Conservation (phyloP, 805 yeast genomes). For the Spathaspora sp. region DNA sequence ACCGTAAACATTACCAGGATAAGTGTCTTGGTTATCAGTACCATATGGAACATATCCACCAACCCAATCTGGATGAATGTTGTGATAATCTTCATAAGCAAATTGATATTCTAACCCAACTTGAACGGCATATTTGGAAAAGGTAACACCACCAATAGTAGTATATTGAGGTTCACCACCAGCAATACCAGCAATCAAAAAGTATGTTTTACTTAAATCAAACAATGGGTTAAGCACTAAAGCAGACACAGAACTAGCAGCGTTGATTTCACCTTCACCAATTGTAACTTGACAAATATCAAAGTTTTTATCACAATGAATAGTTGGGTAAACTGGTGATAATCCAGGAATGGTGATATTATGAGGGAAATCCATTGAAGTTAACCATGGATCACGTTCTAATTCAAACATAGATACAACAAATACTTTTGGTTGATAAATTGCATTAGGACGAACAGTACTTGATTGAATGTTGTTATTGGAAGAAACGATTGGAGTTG, state of each 20-base stretch:
- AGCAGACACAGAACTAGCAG: constrained; percentile 57
- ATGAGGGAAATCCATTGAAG: constrained; percentile 43
- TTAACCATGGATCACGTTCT: constrained; percentile 53
- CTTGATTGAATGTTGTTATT: constrained; percentile 16
- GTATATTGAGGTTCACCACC: constrained; percentile 57
- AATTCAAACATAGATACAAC: constrained; percentile 52
- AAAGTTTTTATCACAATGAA: constrained; percentile 52
- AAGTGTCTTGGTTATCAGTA: constrained; percentile 43
- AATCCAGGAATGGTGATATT: constrained; percentile 65
- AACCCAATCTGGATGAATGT: constrained; percentile 46
- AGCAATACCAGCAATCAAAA: constrained; percentile 62
- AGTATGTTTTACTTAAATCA: constrained; percentile 58
- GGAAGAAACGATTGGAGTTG: constrained; percentile 12
- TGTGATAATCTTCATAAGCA: constrained; percentile 42
- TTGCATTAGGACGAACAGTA: constrained; percentile 27
- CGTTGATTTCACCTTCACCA: constrained; percentile 71
- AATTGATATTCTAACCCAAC: constrained; percentile 58
- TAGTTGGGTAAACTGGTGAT: constrained; percentile 54
- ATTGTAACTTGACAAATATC: constrained; percentile 56
- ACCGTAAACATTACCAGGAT: constrained; percentile 57
- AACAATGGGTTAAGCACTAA: constrained; percentile 50
- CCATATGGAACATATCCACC: constrained; percentile 60
- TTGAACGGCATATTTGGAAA: constrained; percentile 59
- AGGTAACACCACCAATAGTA: constrained; percentile 58
- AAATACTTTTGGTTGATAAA: constrained; percentile 51